A percentile compares a stretch with the other conserved stretches of the same genome.
Evolutionary conservation across 2,329 filamentous ascomycete species (phyloP).

Genomic region (Aspergillus sp.): DNA sequence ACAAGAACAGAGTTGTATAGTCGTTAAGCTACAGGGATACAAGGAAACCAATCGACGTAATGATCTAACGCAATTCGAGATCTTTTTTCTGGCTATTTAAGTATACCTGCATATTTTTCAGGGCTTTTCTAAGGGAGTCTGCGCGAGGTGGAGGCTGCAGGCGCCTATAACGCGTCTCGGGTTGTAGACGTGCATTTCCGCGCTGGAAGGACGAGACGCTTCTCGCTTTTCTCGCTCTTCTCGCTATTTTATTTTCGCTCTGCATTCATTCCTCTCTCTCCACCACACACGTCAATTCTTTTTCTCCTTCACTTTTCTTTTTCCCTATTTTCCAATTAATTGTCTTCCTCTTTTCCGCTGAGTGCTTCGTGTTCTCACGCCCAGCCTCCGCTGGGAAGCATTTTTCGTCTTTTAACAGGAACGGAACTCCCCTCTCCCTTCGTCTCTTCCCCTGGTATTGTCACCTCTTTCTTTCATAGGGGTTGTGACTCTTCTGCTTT

Average conservation of each 20-base stretch:
- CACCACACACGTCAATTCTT: not conserved
- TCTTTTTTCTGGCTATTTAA: conserved; percentile 4
- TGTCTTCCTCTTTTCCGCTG: not conserved
- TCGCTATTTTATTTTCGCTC: conserved; percentile 14
- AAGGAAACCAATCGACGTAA: not conserved
- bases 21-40: not conserved
- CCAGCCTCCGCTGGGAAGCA: too few relatives aligned
- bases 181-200: conserved; percentile 36
- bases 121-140: conserved; percentile 9
- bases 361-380: too few relatives aligned
- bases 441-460: conserved; percentile 10
- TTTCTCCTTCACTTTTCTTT: not conserved
- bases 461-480: conserved; percentile 6
- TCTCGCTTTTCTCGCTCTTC: conserved; percentile 12
- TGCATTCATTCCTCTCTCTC: not conserved
- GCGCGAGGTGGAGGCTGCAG: conserved; percentile 21
- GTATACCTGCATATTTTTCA: conserved; percentile 9
- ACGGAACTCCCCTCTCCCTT: conserved; percentile 5
- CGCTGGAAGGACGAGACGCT: conserved; percentile 22
- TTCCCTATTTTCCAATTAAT: not conserved
- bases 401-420: conserved; percentile 10
- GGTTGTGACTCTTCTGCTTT: not conserved
- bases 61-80: not conserved
- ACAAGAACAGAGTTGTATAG: not conserved
- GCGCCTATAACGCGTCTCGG: conserved; percentile 37